Percentiles rank a stretch among this genome's conserved stretches.
These are phyloP conservation scores for Corinectria fuckeliana DNA, from an alignment of 2,329 filamentous ascomycete genomes.

Conservation along the genomic window DNA sequence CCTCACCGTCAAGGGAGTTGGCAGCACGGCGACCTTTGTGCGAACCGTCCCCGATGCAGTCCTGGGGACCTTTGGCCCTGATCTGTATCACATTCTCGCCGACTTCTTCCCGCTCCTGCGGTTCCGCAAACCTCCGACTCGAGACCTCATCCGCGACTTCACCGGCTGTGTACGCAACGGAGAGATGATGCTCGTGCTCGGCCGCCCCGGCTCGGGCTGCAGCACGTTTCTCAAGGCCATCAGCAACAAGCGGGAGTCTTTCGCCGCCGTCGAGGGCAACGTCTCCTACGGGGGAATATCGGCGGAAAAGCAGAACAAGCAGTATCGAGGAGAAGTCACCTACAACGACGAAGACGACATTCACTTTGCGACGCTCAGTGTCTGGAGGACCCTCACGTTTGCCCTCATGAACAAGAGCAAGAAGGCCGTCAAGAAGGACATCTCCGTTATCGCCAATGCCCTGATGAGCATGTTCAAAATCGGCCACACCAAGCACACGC, in stretches of 20 bases:
- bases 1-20: conserved; percentile 75
- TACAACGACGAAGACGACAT: conserved; percentile 81
- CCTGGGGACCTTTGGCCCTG: conserved; percentile 80
- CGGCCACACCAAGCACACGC: conserved; percentile 74
- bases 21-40: conserved; percentile 71
- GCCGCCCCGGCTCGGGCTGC: conserved; percentile 76
- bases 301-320: conserved; percentile 69
- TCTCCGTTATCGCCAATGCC: conserved; percentile 72
- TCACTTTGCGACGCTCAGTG: conserved; percentile 76
- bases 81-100: conserved; percentile 70
- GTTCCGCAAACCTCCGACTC: conserved; percentile 31
- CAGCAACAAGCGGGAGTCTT: conserved; percentile 71
- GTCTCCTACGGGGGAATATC: conserved; percentile 76
- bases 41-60: conserved; percentile 77
- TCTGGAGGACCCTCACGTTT: conserved; percentile 80
- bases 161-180: conserved; percentile 45
- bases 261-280: conserved; percentile 70
- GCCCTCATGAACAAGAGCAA: conserved; percentile 78
- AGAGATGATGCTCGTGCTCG: conserved; percentile 57
- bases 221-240: conserved; percentile 79
- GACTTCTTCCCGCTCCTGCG: conserved; percentile 44
- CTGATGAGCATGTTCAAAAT: conserved; percentile 82
- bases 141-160: conserved; percentile 42
- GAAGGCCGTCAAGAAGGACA: conserved; percentile 67
- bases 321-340: conserved; percentile 77